Evolutionary conservation across 257 asterid species (phyloP).

Genomic region (Penstemon newberryi): DNA sequence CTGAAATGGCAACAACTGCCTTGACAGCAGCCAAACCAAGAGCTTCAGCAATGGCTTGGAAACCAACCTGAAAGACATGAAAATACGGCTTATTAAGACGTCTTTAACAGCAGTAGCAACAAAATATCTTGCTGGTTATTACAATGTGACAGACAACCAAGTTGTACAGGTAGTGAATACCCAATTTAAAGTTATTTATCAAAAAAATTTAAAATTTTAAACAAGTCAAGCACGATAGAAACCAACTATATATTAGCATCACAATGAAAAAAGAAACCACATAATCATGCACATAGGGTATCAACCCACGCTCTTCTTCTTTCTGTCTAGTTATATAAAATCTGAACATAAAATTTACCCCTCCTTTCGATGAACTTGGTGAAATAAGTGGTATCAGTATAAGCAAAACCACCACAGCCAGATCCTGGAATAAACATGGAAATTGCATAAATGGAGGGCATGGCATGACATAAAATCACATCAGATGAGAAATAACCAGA

Average conservation of each 20-base stretch:
- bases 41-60: constrained; percentile 97
- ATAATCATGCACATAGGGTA: constrained; percentile 14
- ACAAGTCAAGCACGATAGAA: constrained; percentile 22
- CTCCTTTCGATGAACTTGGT: constrained; percentile 98
- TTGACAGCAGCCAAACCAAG: constrained; percentile 99
- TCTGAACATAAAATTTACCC: constrained; percentile 53
- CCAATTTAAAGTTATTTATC: not conserved
- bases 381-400: constrained; percentile 96
- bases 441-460: constrained; percentile 28
- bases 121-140: constrained; percentile 9
- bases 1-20: constrained; percentile 95
- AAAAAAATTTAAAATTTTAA: not conserved
- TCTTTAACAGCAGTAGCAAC: constrained; percentile 24
- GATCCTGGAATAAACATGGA: constrained; percentile 56
- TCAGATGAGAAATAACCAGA: constrained; percentile 23
- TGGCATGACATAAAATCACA: constrained; percentile 21
- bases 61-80: constrained; percentile 69
- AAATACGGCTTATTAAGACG: constrained; percentile 16
- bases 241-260: constrained; percentile 23
- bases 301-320: constrained; percentile 12
- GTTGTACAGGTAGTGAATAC: constrained; percentile 15
- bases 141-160: constrained; percentile 19
- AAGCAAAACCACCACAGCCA: constrained; percentile 99
- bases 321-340: constrained; percentile 1
- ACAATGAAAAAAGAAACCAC: constrained; percentile 17